Base-by-base conservation (phyloP, 805 yeast genomes). In the Candida fluviatilis region DNA sequence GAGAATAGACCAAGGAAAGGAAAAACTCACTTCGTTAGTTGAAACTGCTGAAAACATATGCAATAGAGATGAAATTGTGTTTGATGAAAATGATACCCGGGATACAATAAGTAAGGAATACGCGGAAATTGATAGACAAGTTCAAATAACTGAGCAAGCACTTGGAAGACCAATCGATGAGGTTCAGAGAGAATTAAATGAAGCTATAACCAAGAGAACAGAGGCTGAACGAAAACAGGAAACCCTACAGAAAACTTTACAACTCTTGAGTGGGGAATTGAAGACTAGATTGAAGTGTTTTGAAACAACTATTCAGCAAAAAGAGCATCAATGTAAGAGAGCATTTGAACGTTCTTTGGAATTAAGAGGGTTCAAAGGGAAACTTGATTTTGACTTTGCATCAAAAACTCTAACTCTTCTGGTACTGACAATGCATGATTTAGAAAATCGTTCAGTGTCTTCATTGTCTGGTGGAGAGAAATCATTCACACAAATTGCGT, bases 391-490 rank as follows among this genome's bases (percentile, higher is more conserved):
- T 54, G 83, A 82, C 46, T 75, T 73, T 42, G 66, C 58, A 5
- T 63, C 68, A 7, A 68, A 69, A 37, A 64, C 66, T n/a, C 60
- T 85, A 42, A 66, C 71, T 18, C 71, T 84, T 60, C 60, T 71
- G 39, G 86, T 82, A 2, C 73, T 82, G 18, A 82, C 89, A 0
- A 75, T 76, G 42, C 75, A 69, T 35, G 80, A 76, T 41, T 73
- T 71, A 28, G 71, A 72, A 18, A 68, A 76, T 23, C 70, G 96
- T 48, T 78, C 82, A 27, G 87, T 87, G 3, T 85, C 81, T 47
- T 83, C 96, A 0, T 71, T 91, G 18, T 88, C 96, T 1, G 99
- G 99, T 26, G 99, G 99, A 33, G 99, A 93, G 57, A 90, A 90
- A 55, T 88, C 97, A 0, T 91, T 84, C 58, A 80, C 96, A 0